phyloP scores from a whole-genome alignment of 2,329 filamentous ascomycete genomes.

The Sphaceloma murrayae region DNA sequence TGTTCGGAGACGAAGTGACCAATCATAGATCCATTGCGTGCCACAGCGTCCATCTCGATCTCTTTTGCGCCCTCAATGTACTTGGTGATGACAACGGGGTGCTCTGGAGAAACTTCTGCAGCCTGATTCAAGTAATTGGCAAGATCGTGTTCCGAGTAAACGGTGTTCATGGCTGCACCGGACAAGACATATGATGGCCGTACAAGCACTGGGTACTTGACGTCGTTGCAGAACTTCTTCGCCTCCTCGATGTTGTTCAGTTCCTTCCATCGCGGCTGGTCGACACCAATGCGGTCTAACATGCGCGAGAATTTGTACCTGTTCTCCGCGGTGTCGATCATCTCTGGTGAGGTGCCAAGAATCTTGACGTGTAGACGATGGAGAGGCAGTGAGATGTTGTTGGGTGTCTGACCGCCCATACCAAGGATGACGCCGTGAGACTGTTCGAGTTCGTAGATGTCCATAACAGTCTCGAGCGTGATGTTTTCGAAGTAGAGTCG shows the following conservation, averaged over 20 bases:
- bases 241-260: slow-evolving; percentile 91
- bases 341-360: slow-evolving; percentile 90
- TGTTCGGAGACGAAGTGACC: slow-evolving; percentile 98
- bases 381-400: slow-evolving; percentile 90
- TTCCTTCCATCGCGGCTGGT: slow-evolving; percentile 97
- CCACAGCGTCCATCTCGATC: slow-evolving; percentile 98
- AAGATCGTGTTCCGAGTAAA: slow-evolving; percentile 90
- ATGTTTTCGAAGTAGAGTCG: slow-evolving; percentile 95
- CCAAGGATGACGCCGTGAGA: slow-evolving; percentile 80
- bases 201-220: slow-evolving; percentile 88
- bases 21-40: slow-evolving; percentile 76
- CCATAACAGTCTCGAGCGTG: slow-evolving; percentile 77
- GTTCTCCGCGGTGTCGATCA: slow-evolving; percentile 97
- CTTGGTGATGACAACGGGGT: slow-evolving; percentile 97
- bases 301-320: slow-evolving; percentile 98
- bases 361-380: slow-evolving; percentile 85
- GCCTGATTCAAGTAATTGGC: slow-evolving; percentile 83
- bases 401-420: slow-evolving; percentile 95
- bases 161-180: slow-evolving; percentile 97
- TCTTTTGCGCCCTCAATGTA: slow-evolving; percentile 99
- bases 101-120: slow-evolving; percentile 83
- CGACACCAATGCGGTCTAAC: slow-evolving; percentile 87
- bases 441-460: slow-evolving; percentile 83
- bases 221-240: slow-evolving; percentile 72
- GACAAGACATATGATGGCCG: slow-evolving; percentile 94